These are phyloP conservation scores for Neurospora sp. DNA, from an alignment of 495 filamentous ascomycete genomes.

Conservation along the genomic window DNA sequence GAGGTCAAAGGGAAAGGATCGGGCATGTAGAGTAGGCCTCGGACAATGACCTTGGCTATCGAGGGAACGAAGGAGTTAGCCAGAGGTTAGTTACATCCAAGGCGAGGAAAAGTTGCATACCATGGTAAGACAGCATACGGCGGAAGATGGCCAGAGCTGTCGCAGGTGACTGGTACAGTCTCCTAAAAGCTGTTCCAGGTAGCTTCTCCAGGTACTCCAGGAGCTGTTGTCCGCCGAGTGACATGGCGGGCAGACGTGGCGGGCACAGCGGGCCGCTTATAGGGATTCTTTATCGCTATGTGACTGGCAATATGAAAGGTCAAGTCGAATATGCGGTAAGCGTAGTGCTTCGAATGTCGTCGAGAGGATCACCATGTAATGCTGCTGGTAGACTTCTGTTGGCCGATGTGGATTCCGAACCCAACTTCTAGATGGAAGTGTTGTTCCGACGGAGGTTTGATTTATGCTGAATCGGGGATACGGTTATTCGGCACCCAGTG, in stretches of 20 bases:
- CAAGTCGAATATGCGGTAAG: not conserved
- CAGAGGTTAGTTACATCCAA: not conserved
- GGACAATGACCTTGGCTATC: conserved; percentile 87
- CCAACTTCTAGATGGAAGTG: not conserved
- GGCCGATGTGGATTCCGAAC: not conserved
- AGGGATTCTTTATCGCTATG: not conserved
- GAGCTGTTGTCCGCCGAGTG: conserved; percentile 30
- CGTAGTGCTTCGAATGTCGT: not conserved
- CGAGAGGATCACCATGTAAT: not conserved
- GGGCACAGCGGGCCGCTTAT: not conserved
- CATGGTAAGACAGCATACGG: conserved; percentile 88
- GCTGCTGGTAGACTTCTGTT: not conserved
- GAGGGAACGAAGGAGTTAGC: conserved; percentile 4
- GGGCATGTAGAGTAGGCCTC: conserved; percentile 83
- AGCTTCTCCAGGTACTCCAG: conserved; percentile 86
- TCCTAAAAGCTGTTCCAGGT: conserved; percentile 74
- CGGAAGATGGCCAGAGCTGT: conserved; percentile 92
- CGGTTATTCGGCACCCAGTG: not conserved
- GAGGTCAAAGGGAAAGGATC: conserved; percentile 61
- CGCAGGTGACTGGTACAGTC: conserved; percentile 91
- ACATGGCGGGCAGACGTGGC: conserved; percentile 12
- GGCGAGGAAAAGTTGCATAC: conserved; percentile 33
- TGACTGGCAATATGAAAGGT: not conserved
- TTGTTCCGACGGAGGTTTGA: not conserved
- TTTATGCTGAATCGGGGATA: not conserved